A percentile compares a stretch with the other conserved stretches of the same genome.
phyloP scores from a whole-genome alignment of 345 rosid genomes.

The Brassica cretica region DNA sequence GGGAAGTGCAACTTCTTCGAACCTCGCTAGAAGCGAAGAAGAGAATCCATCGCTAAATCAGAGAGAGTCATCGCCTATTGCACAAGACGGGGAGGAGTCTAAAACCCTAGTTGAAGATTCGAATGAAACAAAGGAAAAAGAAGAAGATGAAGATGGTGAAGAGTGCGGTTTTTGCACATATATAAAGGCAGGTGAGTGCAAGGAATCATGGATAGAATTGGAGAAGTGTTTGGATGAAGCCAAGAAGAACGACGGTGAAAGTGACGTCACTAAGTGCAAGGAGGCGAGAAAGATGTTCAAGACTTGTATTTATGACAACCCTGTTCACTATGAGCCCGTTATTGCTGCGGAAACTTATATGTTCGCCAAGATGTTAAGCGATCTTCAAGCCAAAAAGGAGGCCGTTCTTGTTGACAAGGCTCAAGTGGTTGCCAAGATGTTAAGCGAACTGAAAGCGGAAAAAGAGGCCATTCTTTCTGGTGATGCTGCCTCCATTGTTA shows the following conservation, averaged over 20 bases:
- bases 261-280: neutral
- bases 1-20: neutral
- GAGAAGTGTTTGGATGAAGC: neutral
- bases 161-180: neutral
- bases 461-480: neutral
- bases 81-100: neutral
- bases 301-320: neutral
- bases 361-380: neutral
- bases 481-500: neutral
- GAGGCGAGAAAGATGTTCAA: neutral
- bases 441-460: neutral
- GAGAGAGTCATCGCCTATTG: neutral
- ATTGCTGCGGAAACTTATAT: neutral
- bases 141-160: neutral
- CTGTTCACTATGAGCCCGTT: neutral
- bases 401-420: neutral
- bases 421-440: neutral
- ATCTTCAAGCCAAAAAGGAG: neutral
- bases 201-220: neutral
- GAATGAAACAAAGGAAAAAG: neutral
- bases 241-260: neutral
- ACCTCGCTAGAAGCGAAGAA: neutral
- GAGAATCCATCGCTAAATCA: neutral
- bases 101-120: constrained; percentile 17
- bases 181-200: neutral